Percentiles rank a stretch among this genome's conserved stretches.
These are phyloP conservation scores for Canavalia gladiata DNA, from an alignment of 306 rosid genomes.

Conservation along the genomic window DNA sequence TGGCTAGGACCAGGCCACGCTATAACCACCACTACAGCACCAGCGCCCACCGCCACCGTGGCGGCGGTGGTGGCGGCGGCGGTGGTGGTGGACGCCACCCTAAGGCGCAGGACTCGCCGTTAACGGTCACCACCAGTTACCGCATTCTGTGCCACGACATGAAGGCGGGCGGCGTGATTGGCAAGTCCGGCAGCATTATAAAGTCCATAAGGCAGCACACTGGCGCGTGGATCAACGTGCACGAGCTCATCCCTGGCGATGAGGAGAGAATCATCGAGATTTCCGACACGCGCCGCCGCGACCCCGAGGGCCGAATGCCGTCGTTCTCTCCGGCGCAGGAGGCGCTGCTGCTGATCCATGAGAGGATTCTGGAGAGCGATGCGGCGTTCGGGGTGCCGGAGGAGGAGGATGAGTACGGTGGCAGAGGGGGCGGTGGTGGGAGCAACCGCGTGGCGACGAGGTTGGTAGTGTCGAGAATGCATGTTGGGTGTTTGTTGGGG, in stretches of 20 bases:
- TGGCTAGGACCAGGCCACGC: conserved; percentile 82
- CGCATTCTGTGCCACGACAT: conserved; percentile 90
- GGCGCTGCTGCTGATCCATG: conserved; percentile 86
- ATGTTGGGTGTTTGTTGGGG: conserved; percentile 95
- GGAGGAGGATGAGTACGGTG: conserved; percentile 77
- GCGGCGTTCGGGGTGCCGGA: conserved; percentile 65
- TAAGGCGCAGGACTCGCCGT: conserved; percentile 66
- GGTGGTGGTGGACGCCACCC: conserved; percentile 56
- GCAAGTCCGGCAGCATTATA: conserved; percentile 94
- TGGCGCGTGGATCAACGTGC: conserved; percentile 99
- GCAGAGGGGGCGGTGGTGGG: conserved; percentile 62
- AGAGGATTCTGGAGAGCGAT: conserved; percentile 88
- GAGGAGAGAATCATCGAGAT: conserved; percentile 97
- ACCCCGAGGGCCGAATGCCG: conserved; percentile 95
- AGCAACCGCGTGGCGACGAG: conserved; percentile 77
- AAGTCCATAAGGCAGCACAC: conserved; percentile 97
- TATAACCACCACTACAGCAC: conserved; percentile 77
- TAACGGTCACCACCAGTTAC: conserved; percentile 76
- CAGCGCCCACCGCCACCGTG: conserved; percentile 65
- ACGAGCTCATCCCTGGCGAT: conserved; percentile 85
- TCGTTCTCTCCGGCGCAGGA: conserved; percentile 97
- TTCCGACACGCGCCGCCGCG: conserved; percentile 94
- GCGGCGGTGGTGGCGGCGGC: conserved; percentile 56
- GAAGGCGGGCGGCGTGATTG: conserved; percentile 96
- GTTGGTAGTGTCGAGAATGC: conserved; percentile 96